Evolutionary conservation across 2,329 filamentous ascomycete species (phyloP).

Genomic region (Aspergillus texensis): DNA sequence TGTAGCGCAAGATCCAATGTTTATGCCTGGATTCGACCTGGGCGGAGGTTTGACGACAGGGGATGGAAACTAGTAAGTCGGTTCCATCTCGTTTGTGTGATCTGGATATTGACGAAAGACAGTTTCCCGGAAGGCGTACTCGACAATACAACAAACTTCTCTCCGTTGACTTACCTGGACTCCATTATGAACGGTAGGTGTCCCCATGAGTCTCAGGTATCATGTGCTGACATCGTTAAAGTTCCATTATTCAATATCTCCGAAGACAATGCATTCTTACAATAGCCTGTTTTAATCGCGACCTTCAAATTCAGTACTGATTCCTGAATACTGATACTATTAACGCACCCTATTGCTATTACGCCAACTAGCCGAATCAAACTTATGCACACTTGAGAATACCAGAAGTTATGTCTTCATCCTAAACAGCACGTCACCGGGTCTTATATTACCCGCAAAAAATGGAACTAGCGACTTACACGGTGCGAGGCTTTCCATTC

Average conservation of each 20-base stretch:
- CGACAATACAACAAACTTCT: constrained; percentile 22
- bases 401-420: not conserved
- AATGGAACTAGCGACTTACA: not conserved
- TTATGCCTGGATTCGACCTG: constrained; percentile 1
- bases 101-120: constrained; percentile 1
- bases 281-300: not conserved
- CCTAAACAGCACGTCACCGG: not conserved
- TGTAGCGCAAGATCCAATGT: not conserved
- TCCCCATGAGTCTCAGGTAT: fast-evolving
- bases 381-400: not conserved
- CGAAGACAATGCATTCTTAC: constrained; percentile 11
- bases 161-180: constrained; percentile 31
- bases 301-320: not conserved
- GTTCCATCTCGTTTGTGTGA: not conserved
- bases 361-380: not conserved
- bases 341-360: not conserved
- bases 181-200: constrained; percentile 34
- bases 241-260: constrained; percentile 29
- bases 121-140: constrained; percentile 17
- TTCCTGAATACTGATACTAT: not conserved
- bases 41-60: not conserved
- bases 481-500: not conserved
- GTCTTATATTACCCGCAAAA: not conserved
- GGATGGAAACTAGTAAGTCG: constrained; percentile 18
- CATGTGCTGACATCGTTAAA: not conserved